Conservation (phyloP, 768 basidiomycete species). For the Termitomyces sp. region DNA sequence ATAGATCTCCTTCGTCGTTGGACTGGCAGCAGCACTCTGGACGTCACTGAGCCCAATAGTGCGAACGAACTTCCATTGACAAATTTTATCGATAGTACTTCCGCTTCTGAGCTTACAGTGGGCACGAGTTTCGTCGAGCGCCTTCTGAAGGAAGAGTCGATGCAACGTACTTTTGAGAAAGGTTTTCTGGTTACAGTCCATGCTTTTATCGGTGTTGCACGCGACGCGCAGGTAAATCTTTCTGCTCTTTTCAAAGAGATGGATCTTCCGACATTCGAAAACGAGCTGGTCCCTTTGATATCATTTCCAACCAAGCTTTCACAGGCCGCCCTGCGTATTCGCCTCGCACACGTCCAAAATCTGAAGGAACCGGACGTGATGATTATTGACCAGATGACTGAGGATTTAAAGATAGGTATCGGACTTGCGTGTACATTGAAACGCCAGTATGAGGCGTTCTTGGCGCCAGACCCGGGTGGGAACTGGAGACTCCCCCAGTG, state of each 20-base stretch:
- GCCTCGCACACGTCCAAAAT: conserved; percentile 84
- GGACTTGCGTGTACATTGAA: conserved; percentile 94
- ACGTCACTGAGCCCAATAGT: conserved; percentile 78
- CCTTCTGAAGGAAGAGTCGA: conserved; percentile 92
- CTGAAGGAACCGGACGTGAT: conserved; percentile 84
- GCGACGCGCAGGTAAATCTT: conserved; percentile 80
- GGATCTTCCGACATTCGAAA: conserved; percentile 88
- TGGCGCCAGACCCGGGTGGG: conserved; percentile 78
- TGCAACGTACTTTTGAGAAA: conserved; percentile 91
- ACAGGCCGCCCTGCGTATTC: conserved; percentile 84
- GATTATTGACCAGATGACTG: conserved; percentile 91
- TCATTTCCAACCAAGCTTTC: conserved; percentile 96
- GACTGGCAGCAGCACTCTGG: conserved; percentile 90
- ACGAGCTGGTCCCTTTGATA: conserved; percentile 84
- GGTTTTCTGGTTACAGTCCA: conserved; percentile 85
- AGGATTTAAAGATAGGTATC: conserved; percentile 87
- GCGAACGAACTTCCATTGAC: conserved; percentile 50
- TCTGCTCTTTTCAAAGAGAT: conserved; percentile 73
- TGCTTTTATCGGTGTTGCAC: conserved; percentile 77
- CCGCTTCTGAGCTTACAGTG: conserved; percentile 45
- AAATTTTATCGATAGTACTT: conserved; percentile 18
- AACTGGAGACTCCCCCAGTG: conserved; percentile 89
- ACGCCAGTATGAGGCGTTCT: conserved; percentile 88
- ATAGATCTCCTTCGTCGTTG: conserved; percentile 79
- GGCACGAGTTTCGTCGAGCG: conserved; percentile 90